These are phyloP conservation scores for Cyclaneusma minus DNA, from an alignment of 2,329 filamentous ascomycete species.

Conservation along the genomic window DNA sequence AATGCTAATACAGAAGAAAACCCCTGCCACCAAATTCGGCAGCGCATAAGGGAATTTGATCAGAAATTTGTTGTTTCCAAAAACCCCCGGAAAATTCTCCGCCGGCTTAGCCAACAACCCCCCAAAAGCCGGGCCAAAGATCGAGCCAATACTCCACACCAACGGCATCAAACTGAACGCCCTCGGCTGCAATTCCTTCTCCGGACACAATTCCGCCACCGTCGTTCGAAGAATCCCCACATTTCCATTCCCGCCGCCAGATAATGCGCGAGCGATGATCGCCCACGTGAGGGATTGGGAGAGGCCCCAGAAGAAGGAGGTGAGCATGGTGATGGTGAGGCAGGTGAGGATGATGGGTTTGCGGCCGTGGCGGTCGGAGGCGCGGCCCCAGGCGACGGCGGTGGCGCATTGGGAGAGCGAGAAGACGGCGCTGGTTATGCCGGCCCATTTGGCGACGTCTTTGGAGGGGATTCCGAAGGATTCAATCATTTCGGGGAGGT, in stretches of 20 bases:
- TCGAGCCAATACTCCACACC: conserved; percentile 73
- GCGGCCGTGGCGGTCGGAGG: conserved; percentile 65
- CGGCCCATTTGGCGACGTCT: conserved; percentile 69
- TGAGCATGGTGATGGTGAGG: conserved; percentile 63
- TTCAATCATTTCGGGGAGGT: conserved; percentile 67
- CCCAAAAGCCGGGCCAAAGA: conserved; percentile 78
- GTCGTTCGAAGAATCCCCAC: conserved; percentile 85
- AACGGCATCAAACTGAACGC: conserved; percentile 92
- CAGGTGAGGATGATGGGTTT: conserved; percentile 69
- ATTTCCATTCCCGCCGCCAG: conserved; percentile 78
- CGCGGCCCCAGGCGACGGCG: conserved; percentile 59
- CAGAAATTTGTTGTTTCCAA: conserved; percentile 52
- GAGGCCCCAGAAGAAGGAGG: conserved; percentile 71
- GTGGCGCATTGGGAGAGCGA: conserved; percentile 57
- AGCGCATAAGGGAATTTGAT: conserved; percentile 66
- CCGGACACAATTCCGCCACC: conserved; percentile 83
- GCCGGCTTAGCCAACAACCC: conserved; percentile 74
- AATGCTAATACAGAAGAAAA: conserved; percentile 67
- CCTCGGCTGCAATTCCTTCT: conserved; percentile 70
- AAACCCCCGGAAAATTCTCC: conserved; percentile 55
- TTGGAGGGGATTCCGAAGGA: conserved; percentile 58
- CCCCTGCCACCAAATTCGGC: conserved; percentile 65
- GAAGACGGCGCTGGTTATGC: conserved; percentile 56
- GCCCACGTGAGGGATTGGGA: conserved; percentile 68
- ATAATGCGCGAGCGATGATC: conserved; percentile 59